Evolutionary conservation across 306 rosid species (phyloP), one percentile per base, ranked within the genome.

Genomic region (Vigna reflexopilosa): DNA sequence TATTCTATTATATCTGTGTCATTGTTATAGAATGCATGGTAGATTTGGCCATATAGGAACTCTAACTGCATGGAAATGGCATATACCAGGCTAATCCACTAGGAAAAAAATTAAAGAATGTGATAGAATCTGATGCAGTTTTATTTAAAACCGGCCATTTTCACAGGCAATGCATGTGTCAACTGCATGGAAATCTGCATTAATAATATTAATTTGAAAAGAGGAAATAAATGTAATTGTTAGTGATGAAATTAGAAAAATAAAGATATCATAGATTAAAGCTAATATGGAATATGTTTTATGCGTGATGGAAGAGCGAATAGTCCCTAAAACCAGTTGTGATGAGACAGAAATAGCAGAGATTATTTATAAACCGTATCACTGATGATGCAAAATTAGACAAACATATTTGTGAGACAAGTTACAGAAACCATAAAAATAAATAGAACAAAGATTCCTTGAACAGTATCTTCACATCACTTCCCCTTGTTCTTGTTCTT

Each of bases 391-490:
- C 75, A 36, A 24, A 45, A 51, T 81, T 47, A 74, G 77, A 55
- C 65, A 24, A 78, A 67, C 76, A 82, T 42, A 42, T 62, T 74
- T 77, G 44, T 17, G 55, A 40, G 69, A 63, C 66, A 47, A 73
- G 24, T 61, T 69, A 50, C 24, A 80, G 12, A 77, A 74, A 70
- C 75, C 83, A 79, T 68, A 38, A 64, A 70, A 56, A 30, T 3
- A 75, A 85, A 81, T 40, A 67, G 59, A 51, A 51, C 22, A 69
- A 59, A 77, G 75, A 75, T 85, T 82, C 86, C 88, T 79, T 82
- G 86, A 82, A 85, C 78, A 85, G 85, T 87, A 78, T 84, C 86
- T 85, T 71, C 85, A 72, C 74, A 50, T 77, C 83, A 80, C 83
- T 79, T 83, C 75, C 42, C 62, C n/a, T 80, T 71, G 50, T 57